These are phyloP conservation scores for Neofusicoccum kwambonambiense DNA, from an alignment of 2,329 filamentous ascomycete genomes.

Conservation along the genomic window DNA sequence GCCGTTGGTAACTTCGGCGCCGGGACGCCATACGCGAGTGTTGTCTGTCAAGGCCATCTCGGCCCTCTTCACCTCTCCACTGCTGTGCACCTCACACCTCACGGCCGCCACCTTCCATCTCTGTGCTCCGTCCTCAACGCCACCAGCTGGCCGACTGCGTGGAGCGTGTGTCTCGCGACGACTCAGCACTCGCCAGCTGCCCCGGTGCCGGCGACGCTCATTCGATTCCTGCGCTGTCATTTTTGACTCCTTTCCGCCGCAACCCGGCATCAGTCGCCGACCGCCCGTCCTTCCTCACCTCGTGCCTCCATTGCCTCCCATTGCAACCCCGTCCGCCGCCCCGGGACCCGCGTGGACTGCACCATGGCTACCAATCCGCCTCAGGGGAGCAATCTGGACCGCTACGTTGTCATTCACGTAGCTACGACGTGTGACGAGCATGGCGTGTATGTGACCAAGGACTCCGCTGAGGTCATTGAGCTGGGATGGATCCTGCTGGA, in stretches of 20 bases:
- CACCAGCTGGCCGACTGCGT: constrained; percentile 11
- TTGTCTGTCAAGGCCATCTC: neutral
- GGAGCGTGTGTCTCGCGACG: constrained; percentile 9
- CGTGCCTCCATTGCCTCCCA: constrained; percentile 13
- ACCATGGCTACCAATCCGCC: constrained; percentile 31
- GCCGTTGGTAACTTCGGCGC: constrained; percentile 5
- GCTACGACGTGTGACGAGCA: constrained; percentile 99
- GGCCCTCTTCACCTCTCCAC: neutral
- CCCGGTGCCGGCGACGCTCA: constrained; percentile 11
- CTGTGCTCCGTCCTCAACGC: constrained; percentile 5
- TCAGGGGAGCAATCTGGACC: constrained; percentile 63
- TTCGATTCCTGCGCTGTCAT: constrained; percentile 9
- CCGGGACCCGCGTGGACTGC: neutral
- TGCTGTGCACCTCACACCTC: constrained; percentile 7
- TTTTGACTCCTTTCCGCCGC: constrained; percentile 19
- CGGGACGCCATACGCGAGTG: neutral
- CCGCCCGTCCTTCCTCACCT: constrained; percentile 15
- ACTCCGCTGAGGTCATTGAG: constrained; percentile 98
- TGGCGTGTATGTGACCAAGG: constrained; percentile 98
- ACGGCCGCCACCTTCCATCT: constrained; percentile 14
- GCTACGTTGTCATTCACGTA: constrained; percentile 97
- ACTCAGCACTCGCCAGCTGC: constrained; percentile 5
- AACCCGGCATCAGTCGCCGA: constrained; percentile 15
- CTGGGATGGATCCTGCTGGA: constrained; percentile 96
- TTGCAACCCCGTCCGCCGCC: constrained; percentile 5